Conservation (phyloP, 176 grass and related monocot genomes). For the Phoenix roebelenii region DNA sequence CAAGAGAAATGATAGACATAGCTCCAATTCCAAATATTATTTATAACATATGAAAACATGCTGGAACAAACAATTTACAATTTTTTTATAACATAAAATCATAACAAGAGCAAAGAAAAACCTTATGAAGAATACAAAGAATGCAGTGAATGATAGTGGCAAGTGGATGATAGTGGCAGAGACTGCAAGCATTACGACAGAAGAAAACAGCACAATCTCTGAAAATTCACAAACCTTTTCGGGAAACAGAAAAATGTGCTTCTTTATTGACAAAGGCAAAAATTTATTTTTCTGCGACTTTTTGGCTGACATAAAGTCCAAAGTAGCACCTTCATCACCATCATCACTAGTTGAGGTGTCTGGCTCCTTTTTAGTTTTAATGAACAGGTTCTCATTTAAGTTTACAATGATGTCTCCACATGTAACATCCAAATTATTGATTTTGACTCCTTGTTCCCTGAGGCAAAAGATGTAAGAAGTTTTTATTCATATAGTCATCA, state of each 20-base stretch:
- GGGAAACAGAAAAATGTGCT: conserved; percentile 64
- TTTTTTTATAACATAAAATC: too few species aligned
- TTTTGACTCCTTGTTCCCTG: conserved; percentile 37
- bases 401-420: conserved; percentile 36
- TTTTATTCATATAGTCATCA: neutral
- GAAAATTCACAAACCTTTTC: conserved; percentile 73
- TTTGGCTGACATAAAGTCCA: conserved; percentile 37
- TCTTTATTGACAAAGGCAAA: conserved; percentile 58
- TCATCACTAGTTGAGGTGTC: conserved; percentile 36
- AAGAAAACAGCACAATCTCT: conserved; percentile 8
- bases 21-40: too few species aligned
- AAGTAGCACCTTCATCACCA: conserved; percentile 32
- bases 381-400: conserved; percentile 64
- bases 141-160: too few species aligned
- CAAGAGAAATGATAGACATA: too few species aligned
- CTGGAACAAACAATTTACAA: too few species aligned
- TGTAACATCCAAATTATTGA: conserved; percentile 32
- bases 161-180: too few species aligned
- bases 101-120: too few species aligned
- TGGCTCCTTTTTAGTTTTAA: conserved; percentile 44
- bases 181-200: too few species aligned
- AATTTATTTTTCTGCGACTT: conserved; percentile 40
- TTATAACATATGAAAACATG: too few species aligned
- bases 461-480: conserved; percentile 13
- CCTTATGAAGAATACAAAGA: too few species aligned